Percentiles rank a stretch among this genome's conserved stretches.
These are phyloP conservation scores for Pseudopithomyces maydicus DNA, from an alignment of 2,329 filamentous ascomycete genomes.

Conservation along the genomic window DNA sequence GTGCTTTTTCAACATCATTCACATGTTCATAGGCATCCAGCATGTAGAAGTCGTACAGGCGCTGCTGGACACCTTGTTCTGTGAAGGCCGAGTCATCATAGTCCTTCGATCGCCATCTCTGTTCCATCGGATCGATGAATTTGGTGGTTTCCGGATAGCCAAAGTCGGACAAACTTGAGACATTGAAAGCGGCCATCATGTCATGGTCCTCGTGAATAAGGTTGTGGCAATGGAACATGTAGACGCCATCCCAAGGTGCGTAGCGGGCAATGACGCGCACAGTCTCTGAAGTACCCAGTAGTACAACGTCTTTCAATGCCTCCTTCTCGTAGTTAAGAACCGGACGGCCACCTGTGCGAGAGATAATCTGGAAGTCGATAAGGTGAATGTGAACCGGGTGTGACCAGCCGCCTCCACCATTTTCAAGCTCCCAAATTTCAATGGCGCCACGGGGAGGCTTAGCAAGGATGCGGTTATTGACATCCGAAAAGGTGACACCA, in stretches of 20 bases:
- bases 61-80: constrained; percentile 26
- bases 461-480: constrained; percentile 38
- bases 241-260: constrained; percentile 53
- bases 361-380: constrained; percentile 62
- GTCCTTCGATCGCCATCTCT: constrained; percentile 31
- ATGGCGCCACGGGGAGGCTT: constrained; percentile 39
- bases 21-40: constrained; percentile 37
- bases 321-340: constrained; percentile 60
- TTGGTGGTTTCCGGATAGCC: constrained; percentile 42
- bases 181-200: constrained; percentile 54
- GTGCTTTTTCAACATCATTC: constrained; percentile 27
- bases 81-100: constrained; percentile 26
- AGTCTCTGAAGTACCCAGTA: constrained; percentile 56
- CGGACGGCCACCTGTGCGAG: constrained; percentile 50
- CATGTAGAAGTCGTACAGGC: constrained; percentile 28
- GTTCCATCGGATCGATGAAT: constrained; percentile 40
- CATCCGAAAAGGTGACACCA: constrained; percentile 36
- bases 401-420: constrained; percentile 57
- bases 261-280: constrained; percentile 39
- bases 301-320: constrained; percentile 64
- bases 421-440: constrained; percentile 48
- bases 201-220: constrained; percentile 53
- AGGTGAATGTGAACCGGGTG: constrained; percentile 64
- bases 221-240: constrained; percentile 57
- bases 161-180: constrained; percentile 39